phyloP scores from a whole-genome alignment of 768 basidiomycete genomes.

The Naganishia friedmannii region DNA sequence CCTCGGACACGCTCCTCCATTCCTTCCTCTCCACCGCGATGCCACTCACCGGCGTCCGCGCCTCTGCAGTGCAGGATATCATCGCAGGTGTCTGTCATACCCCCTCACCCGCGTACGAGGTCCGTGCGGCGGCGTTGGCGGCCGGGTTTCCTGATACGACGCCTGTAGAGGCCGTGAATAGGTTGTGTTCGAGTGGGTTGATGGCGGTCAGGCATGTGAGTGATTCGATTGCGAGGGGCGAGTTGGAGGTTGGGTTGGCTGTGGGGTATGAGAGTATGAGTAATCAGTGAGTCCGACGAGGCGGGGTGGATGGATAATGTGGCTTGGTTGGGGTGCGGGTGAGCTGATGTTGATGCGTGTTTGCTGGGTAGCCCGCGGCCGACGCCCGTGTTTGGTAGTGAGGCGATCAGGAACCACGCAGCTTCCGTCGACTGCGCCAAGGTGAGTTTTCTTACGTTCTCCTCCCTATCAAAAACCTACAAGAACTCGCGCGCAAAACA shows the following conservation, averaged over 20 bases:
- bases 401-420: conserved; percentile 41
- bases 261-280: conserved; percentile 38
- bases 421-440: conserved; percentile 42
- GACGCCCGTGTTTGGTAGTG: conserved; percentile 31
- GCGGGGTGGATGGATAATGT: too few relatives aligned
- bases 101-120: conserved; percentile 63
- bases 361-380: conserved; percentile 24
- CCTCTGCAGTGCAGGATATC: conserved; percentile 68
- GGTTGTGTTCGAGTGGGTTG: conserved; percentile 69
- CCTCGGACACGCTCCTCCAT: conserved; percentile 48
- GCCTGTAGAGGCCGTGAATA: conserved; percentile 70
- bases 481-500: too few relatives aligned
- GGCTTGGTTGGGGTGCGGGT: too few relatives aligned
- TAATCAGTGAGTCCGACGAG: conserved; percentile 43
- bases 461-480: too few relatives aligned
- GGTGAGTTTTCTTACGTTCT: background rate
- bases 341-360: background rate
- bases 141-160: conserved; percentile 77
- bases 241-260: conserved; percentile 70
- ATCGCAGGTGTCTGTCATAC: conserved; percentile 62
- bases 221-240: conserved; percentile 71
- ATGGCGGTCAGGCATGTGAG: conserved; percentile 76
- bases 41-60: conserved; percentile 62
- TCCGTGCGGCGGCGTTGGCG: conserved; percentile 69
- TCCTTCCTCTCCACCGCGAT: conserved; percentile 60